Conservation (phyloP, 805 yeast species). For the Starmerella potacharoeniae region DNA sequence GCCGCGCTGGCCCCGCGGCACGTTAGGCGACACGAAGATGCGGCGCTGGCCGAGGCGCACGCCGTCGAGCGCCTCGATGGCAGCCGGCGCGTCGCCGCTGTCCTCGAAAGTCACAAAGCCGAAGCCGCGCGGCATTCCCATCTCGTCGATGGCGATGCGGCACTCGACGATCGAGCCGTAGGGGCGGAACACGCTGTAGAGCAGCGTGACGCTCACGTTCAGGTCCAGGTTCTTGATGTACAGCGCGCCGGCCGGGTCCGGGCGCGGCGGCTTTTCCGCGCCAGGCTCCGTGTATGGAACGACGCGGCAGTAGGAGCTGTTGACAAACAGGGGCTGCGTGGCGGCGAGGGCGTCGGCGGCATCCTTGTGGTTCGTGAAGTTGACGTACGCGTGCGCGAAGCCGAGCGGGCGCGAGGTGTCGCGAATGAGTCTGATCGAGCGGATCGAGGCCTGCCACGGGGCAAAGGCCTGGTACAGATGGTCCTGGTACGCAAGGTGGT, state of each 20-base stretch:
- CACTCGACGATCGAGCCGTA: constrained; percentile 21
- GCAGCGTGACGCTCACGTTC: constrained; percentile 38
- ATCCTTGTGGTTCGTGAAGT: constrained; percentile 15
- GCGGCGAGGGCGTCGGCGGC: constrained; percentile 15
- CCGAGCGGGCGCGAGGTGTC: constrained; percentile 16
- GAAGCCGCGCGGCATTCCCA: constrained; percentile 23
- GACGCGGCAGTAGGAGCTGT: constrained; percentile 21
- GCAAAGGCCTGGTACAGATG: constrained; percentile 21
- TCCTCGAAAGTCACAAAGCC: constrained; percentile 21
- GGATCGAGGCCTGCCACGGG: constrained; percentile 12
- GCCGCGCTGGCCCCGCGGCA: constrained; percentile 38
- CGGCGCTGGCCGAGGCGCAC: constrained; percentile 26
- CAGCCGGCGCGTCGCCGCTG: constrained; percentile 17
- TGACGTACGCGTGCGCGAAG: constrained; percentile 19
- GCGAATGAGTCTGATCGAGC: constrained; percentile 17
- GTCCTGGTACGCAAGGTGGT: constrained; percentile 16
- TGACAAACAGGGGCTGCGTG: constrained; percentile 20
- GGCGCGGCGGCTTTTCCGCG: constrained; percentile 9
- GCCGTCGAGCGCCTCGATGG: constrained; percentile 22
- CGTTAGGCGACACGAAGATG: constrained; percentile 48
- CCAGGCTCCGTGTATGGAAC: constrained; percentile 10
- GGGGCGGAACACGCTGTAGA: constrained; percentile 16
- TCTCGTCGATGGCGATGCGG: constrained; percentile 20
- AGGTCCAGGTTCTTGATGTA: constrained; percentile 73
- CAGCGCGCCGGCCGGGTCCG: constrained; percentile 26